Conservation (phyloP, 352 stramenopile genomes). For the Plasmopara halstedii region DNA sequence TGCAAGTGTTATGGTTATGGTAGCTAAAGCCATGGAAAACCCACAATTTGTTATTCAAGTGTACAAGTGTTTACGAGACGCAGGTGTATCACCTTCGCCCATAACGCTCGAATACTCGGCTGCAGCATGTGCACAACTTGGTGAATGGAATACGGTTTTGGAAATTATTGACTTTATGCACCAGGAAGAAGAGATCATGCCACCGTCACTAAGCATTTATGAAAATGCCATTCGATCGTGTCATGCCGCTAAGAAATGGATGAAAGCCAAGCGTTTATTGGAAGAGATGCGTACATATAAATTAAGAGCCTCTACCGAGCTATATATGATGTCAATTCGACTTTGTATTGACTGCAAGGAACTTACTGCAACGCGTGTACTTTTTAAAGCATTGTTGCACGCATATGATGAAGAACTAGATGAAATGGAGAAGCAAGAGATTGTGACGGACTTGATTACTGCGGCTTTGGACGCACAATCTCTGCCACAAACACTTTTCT, state of each 20-base stretch:
- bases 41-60: slow-evolving; percentile 45
- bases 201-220: slow-evolving; percentile 57
- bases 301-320: slow-evolving; percentile 45
- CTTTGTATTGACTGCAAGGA: slow-evolving; percentile 45
- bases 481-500: slow-evolving; percentile 47
- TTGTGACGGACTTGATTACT: slow-evolving; percentile 36
- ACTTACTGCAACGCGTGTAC: slow-evolving; percentile 38
- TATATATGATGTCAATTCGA: slow-evolving; percentile 40
- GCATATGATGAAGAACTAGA: slow-evolving; percentile 33
- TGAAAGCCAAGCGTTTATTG: slow-evolving; percentile 57
- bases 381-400: slow-evolving; percentile 37
- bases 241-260: slow-evolving; percentile 50
- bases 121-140: slow-evolving; percentile 42
- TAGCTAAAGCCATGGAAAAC: slow-evolving; percentile 53
- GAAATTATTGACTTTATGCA: slow-evolving; percentile 74
- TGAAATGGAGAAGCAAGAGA: slow-evolving; percentile 27
- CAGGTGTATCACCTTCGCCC: slow-evolving; percentile 48
- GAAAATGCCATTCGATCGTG: slow-evolving; percentile 63
- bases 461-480: slow-evolving; percentile 33
- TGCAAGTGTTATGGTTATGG: slow-evolving; percentile 73
- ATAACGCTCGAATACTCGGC: slow-evolving; percentile 63
- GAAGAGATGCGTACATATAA: slow-evolving; percentile 50
- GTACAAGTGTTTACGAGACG: slow-evolving; percentile 49
- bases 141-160: slow-evolving; percentile 41
- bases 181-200: slow-evolving; percentile 55